Evolutionary conservation across 2,329 filamentous ascomycete genomes (phyloP).

Genomic region (Trichoderma arundinaceum): DNA sequence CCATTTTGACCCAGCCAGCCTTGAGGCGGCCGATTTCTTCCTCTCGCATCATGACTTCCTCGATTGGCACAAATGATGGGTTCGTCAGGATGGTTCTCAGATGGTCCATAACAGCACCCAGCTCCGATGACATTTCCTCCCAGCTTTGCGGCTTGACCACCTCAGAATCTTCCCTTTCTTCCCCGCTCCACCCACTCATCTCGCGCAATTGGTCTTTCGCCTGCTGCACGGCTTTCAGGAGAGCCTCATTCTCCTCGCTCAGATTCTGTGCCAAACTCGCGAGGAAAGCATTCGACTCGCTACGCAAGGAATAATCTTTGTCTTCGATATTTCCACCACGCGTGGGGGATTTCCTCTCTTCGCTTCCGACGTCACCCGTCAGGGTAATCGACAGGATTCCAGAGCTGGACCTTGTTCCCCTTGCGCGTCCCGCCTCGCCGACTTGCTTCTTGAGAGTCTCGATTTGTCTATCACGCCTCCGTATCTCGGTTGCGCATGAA

Average conservation of each 20-base stretch:
- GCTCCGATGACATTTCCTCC: slow-evolving; percentile 73
- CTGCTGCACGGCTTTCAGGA: slow-evolving; percentile 73
- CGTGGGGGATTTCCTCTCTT: slow-evolving; percentile 47
- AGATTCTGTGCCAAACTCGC: slow-evolving; percentile 81
- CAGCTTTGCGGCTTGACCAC: slow-evolving; percentile 49
- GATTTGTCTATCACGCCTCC: slow-evolving; percentile 87
- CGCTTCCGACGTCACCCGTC: slow-evolving; percentile 58
- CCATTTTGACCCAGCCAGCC: slow-evolving; percentile 92
- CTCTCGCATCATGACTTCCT: slow-evolving; percentile 91
- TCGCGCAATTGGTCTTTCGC: slow-evolving; percentile 74
- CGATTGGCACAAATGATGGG: slow-evolving; percentile 92
- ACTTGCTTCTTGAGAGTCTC: slow-evolving; percentile 88
- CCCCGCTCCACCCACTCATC: slow-evolving; percentile 63
- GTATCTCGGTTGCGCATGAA: slow-evolving; percentile 87
- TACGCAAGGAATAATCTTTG: slow-evolving; percentile 71
- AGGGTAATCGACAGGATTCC: slow-evolving; percentile 63
- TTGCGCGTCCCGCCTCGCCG: slow-evolving; percentile 69
- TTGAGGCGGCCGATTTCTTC: slow-evolving; percentile 85
- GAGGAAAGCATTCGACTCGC: slow-evolving; percentile 90
- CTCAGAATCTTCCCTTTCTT: slow-evolving; percentile 42
- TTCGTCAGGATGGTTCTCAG: slow-evolving; percentile 87
- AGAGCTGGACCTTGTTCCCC: slow-evolving; percentile 60
- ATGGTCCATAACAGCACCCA: slow-evolving; percentile 79
- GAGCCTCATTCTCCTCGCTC: slow-evolving; percentile 88
- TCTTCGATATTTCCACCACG: slow-evolving; percentile 37